Evolutionary conservation across 2,329 filamentous ascomycete species (phyloP).

Genomic region (Neonectria neomacrospora): DNA sequence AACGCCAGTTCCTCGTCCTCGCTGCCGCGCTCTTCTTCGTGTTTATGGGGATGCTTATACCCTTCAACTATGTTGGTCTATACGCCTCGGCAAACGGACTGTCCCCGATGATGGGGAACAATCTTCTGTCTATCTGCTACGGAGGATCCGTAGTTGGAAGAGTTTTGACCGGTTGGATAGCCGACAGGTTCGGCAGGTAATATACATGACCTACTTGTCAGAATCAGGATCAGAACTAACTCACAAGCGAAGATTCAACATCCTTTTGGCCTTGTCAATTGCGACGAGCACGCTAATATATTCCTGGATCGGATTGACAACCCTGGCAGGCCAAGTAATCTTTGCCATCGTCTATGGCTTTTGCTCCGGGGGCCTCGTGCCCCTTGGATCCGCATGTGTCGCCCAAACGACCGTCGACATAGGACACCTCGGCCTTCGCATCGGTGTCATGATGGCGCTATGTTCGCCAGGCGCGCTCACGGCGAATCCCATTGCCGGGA

Average conservation of each 20-base stretch:
- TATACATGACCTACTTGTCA: background rate
- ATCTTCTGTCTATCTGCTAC: slow-evolving; percentile 71
- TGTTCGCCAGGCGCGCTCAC: slow-evolving; percentile 42
- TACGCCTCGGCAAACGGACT: slow-evolving; percentile 62
- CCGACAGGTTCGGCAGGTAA: slow-evolving; percentile 60
- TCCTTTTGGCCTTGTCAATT: slow-evolving; percentile 42
- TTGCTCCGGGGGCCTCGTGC: slow-evolving; percentile 49
- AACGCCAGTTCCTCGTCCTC: slow-evolving; percentile 39
- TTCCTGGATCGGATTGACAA: slow-evolving; percentile 45
- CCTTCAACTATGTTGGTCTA: slow-evolving; percentile 53
- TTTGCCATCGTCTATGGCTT: slow-evolving; percentile 46
- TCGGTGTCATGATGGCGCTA: slow-evolving; percentile 49
- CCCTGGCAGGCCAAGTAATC: slow-evolving; percentile 30
- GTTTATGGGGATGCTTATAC: slow-evolving; percentile 45
- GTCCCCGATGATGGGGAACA: slow-evolving; percentile 64
- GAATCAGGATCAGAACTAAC: slow-evolving; percentile 1
- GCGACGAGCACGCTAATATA: slow-evolving; percentile 45
- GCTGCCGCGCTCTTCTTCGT: slow-evolving; percentile 42
- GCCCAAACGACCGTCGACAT: slow-evolving; percentile 47
- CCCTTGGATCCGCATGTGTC: slow-evolving; percentile 48
- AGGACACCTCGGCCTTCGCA: slow-evolving; percentile 45
- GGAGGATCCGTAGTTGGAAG: slow-evolving; percentile 65
- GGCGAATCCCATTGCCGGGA: slow-evolving; percentile 39
- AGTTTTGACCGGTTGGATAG: slow-evolving; percentile 62
- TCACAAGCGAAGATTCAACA: slow-evolving; percentile 53